Evolutionary conservation across 2,329 filamentous ascomycete species (phyloP), one percentile per base, ranked within the genome.

Genomic region (Akanthomyces dipterigenus): DNA sequence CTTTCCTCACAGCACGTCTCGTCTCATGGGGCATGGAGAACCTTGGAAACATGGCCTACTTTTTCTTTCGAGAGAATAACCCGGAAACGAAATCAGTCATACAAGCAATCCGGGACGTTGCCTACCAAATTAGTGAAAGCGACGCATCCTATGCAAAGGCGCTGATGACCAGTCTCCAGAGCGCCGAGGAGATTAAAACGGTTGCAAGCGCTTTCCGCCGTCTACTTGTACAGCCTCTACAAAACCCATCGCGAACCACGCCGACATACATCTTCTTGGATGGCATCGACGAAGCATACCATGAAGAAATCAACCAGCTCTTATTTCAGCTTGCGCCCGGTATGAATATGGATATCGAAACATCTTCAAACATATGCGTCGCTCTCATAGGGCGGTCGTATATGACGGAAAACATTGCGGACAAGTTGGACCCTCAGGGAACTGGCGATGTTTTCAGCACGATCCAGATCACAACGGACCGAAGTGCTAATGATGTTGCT

Each of bases 51-150:
- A 48, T 70, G 2, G 78, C 70, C 1, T 81, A 79, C 67, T 80
- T 80, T 60, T 81, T 78, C 67, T 80, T 80, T 67, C 75, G 77
- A 28, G 75, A 78, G 56, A 77, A 78, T 62, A 77, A 78, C 58
- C 76, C 78, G 1, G 72, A 78, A 40, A 78, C 77, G 0, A 68
- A 77, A 46, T 79, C 76, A 5, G 71, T 80, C 8, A 71, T 76
- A 11, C 76, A 78, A 58, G 78, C 77, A 1, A 69, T 81, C 5
- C 71, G 77, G 0, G 77, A 80, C 40, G 64, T 81, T 12, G 78
- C 79, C 0, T 79, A 77, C 62, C 78, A 81, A 62, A 70, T 81
- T 36, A 77, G 75, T 61, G 73, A 79, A 60, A 74, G 73, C 51
- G 78, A 81, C 55, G 73, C 76, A 0, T 73, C 73, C 31, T 81